Evolutionary conservation across 2,329 filamentous ascomycete genomes (phyloP), one percentile per base, ranked within the genome.

Genomic region (Fusarium beomiforme): DNA sequence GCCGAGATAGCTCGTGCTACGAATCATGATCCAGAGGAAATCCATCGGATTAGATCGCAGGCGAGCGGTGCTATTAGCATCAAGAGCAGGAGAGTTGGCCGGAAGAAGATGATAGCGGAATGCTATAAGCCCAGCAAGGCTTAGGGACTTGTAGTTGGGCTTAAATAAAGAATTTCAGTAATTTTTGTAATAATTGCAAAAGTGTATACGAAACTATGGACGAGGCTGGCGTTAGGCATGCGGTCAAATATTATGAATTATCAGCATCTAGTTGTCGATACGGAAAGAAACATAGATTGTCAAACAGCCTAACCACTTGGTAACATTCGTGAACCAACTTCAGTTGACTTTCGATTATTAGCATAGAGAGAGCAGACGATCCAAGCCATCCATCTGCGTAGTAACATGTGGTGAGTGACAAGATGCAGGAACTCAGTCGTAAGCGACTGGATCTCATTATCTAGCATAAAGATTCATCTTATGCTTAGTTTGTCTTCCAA

Each of bases 71-170:
- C 79, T 23, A 55, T 79, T 4, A 75, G 69, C 19, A 70, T 72
- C 24, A 74, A 72, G 61, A 78, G 79, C 44, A 76, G 75, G 51
- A 74, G 74, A 58, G 75, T 60, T 37, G 79, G 78, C 4, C 71
- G 79, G 26, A 75, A 78, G 71, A 74, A 74, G 50, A 81, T 81
- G 78, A 14, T 80, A 17, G 63, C 70, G 10, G 77, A 80, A 33
- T 79, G 78, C 57, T 79, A 77, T 31, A 79, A 77, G 59, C 60
- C 61, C 19, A 69, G 67, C 13, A 73, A 73, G 39, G 78, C 80
- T 17, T 81, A 56, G 74, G 21, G 24, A 23, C 44, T 8, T 51
- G 17, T 23, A 9, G 26, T 21, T 43, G 29, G 14, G 16, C 24
- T 29, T 17, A 24, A 43, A 4, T 16, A 16, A 23, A 31, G 10